phyloP scores from a whole-genome alignment of 208 protist genomes.

The Acanthamoeba lenticulata region DNA sequence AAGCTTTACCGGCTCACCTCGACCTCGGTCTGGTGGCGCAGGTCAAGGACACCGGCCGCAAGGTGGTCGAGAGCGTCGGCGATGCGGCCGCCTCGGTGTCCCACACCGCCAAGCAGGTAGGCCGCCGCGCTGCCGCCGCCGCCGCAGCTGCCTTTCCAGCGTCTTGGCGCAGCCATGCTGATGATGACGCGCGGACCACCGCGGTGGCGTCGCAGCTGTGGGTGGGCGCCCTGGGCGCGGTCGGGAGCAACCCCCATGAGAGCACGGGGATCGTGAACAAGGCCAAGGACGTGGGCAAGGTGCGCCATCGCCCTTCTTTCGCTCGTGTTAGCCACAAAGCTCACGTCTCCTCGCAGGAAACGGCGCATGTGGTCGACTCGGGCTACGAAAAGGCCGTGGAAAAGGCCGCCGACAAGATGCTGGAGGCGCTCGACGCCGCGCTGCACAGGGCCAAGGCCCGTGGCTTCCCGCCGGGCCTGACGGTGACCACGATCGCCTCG shows the following conservation, averaged over 20 bases:
- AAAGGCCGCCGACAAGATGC: slow-evolving; percentile 23
- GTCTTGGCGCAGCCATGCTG: background rate
- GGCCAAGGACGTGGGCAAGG: slow-evolving; percentile 22
- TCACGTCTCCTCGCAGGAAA: background rate
- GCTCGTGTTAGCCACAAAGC: background rate
- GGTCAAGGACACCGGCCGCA: background rate
- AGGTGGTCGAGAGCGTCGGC: background rate
- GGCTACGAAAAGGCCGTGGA: background rate
- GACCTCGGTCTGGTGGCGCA: background rate
- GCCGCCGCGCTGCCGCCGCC: background rate
- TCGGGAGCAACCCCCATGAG: background rate
- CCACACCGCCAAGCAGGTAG: background rate
- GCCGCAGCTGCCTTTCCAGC: background rate
- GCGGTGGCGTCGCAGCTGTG: background rate
- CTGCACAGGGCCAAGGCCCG: background rate
- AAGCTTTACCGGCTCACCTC: background rate
- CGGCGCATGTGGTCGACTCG: background rate
- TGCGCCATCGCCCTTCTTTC: background rate
- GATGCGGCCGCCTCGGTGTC: background rate
- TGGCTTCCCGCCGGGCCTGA: background rate
- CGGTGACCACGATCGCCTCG: background rate
- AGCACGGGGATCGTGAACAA: background rate
- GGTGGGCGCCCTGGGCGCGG: background rate
- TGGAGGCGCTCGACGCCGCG: background rate
- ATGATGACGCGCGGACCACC: too few relatives aligned